These are phyloP conservation scores for Knoxia roxburghii DNA, from an alignment of 257 asterid genomes.

Conservation along the genomic window DNA sequence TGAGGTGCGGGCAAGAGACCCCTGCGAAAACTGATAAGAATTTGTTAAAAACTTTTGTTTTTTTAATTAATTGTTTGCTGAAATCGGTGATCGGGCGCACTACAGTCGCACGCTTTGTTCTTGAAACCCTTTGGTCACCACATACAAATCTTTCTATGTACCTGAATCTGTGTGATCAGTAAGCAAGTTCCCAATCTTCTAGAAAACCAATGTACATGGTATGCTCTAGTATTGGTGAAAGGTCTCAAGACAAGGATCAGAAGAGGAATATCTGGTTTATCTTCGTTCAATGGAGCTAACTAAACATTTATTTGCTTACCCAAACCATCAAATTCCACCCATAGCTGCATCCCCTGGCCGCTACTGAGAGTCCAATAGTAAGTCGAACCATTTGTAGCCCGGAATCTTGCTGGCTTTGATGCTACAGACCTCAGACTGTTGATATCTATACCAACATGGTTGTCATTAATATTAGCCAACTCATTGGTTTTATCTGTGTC, in stretches of 20 bases:
- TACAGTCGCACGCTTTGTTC: too few species aligned
- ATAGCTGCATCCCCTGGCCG: conserved; percentile 16
- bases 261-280: conserved; percentile 18
- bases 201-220: conserved; percentile 24
- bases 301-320: conserved; percentile 14
- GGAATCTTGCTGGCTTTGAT: conserved; percentile 14
- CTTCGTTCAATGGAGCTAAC: conserved; percentile 8
- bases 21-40: too few species aligned
- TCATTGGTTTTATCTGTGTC: conserved; percentile 11
- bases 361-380: not conserved
- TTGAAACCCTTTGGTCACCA: conserved; percentile 21
- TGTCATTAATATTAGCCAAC: conserved; percentile 17
- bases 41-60: too few species aligned
- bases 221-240: conserved; percentile 2
- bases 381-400: not conserved
- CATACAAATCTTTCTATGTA: conserved; percentile 21
- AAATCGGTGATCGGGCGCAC: too few species aligned
- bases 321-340: conserved; percentile 18
- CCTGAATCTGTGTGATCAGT: conserved; percentile 20
- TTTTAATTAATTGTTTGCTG: too few species aligned
- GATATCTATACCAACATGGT: conserved; percentile 25
- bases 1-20: too few species aligned
- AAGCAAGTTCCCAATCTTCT: conserved; percentile 24
- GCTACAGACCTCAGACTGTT: conserved; percentile 6
- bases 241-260: conserved; percentile 5